A percentile compares a stretch with the other conserved stretches of the same genome.
Conservation (phyloP, 176 grass and related monocot genomes). For the Otatea glauca region DNA sequence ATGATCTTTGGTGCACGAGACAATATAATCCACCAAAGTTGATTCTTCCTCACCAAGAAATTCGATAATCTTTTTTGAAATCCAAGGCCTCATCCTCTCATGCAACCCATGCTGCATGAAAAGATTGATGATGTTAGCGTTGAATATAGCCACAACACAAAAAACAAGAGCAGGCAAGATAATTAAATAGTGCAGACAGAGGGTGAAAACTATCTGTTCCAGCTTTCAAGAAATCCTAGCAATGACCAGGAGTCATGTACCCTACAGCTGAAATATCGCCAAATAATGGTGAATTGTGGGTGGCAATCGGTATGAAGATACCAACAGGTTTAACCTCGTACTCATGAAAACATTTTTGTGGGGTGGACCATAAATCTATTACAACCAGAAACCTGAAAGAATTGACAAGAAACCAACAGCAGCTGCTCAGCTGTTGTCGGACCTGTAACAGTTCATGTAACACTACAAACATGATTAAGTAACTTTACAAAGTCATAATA, state of each 20-base stretch:
- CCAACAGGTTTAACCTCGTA: background rate
- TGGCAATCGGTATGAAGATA: background rate
- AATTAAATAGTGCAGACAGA: constrained; percentile 3
- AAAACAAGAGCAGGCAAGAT: background rate
- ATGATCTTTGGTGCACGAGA: constrained; percentile 94
- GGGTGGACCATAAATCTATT: background rate
- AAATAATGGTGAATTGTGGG: constrained; percentile 18
- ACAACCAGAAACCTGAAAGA: background rate
- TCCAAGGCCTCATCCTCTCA: constrained; percentile 97
- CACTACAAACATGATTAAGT: constrained; percentile 6
- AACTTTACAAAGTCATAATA: background rate
- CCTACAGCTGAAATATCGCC: background rate
- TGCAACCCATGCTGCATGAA: constrained; percentile 81
- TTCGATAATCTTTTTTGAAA: constrained; percentile 96
- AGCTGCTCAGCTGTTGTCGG: background rate
- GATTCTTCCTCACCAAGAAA: constrained; percentile 98
- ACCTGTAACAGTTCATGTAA: background rate
- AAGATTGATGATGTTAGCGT: constrained; percentile 24
- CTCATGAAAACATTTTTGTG: constrained; percentile 4
- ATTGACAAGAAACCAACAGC: background rate
- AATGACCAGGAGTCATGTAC: background rate
- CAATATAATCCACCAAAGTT: constrained; percentile 97
- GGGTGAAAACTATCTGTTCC: background rate
- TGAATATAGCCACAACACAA: constrained; percentile 12
- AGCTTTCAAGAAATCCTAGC: background rate